Evolutionary conservation across 768 basidiomycete genomes (phyloP).

Genomic region (Termitomyces sp.): DNA sequence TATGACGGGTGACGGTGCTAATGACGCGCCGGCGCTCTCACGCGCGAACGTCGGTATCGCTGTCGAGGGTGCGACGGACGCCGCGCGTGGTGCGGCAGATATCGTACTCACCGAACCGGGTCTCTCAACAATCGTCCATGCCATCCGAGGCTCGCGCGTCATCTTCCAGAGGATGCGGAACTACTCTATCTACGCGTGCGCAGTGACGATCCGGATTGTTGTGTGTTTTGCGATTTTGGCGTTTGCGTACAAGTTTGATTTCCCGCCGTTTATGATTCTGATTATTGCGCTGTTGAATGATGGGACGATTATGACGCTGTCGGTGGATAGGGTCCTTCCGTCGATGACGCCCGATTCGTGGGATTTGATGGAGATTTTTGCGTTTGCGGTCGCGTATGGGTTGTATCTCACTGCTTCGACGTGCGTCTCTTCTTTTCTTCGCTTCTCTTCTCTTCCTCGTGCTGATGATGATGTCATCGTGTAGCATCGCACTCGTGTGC

Average conservation of each 20-base stretch:
- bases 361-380: conserved; percentile 96
- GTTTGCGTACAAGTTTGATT: conserved; percentile 95
- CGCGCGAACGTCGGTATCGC: conserved; percentile 99
- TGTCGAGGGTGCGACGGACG: conserved; percentile 98
- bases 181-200: conserved; percentile 96
- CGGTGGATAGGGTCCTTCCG: conserved; percentile 93
- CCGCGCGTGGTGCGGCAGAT: conserved; percentile 97
- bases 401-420: conserved; percentile 91
- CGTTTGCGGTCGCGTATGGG: conserved; percentile 94
- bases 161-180: conserved; percentile 99
- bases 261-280: conserved; percentile 99
- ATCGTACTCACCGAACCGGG: conserved; percentile 98
- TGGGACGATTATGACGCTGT: conserved; percentile 98
- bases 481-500: conserved; percentile 72
- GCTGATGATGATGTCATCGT: conserved; percentile 2
- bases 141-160: conserved; percentile 96
- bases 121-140: conserved; percentile 98
- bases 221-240: conserved; percentile 95
- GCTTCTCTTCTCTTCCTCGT: conserved; percentile 9
- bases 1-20: conserved; percentile 99
- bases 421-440: conserved; percentile 41
- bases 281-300: conserved; percentile 97
- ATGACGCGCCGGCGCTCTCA: conserved; percentile 96
- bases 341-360: conserved; percentile 92
- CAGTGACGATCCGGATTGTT: conserved; percentile 98